A percentile compares a stretch with the other conserved stretches of the same genome.
Conservation (phyloP, 495 filamentous ascomycete species). For the Talaromyces adpressus region DNA sequence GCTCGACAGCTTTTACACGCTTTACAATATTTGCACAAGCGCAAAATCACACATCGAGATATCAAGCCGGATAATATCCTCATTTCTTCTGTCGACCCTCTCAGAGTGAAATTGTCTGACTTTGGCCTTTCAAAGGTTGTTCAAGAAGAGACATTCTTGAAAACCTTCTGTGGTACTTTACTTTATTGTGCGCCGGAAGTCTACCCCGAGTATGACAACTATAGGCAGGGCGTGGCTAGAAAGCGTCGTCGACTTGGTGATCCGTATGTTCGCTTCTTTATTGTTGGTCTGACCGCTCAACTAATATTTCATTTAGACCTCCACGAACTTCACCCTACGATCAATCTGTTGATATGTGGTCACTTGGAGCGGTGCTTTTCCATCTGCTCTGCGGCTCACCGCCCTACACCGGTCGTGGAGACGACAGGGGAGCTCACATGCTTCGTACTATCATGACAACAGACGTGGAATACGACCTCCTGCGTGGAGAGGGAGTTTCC, state of each 20-base stretch:
- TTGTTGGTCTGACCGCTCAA: constrained; percentile 14
- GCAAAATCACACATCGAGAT: constrained; percentile 89
- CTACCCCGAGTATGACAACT: constrained; percentile 70
- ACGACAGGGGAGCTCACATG: constrained; percentile 53
- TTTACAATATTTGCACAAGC: constrained; percentile 77
- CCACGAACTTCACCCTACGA: constrained; percentile 59
- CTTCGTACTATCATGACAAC: constrained; percentile 77
- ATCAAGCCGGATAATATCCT: constrained; percentile 98
- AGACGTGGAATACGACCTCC: constrained; percentile 52
- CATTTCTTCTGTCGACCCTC: constrained; percentile 61
- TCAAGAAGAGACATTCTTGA: constrained; percentile 81
- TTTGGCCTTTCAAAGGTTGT: constrained; percentile 94
- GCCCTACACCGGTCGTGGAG: constrained; percentile 64
- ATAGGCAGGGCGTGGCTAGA: constrained; percentile 31
- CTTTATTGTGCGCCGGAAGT: constrained; percentile 96
- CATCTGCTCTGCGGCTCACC: constrained; percentile 67
- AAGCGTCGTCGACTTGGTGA: constrained; percentile 48
- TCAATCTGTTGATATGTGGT: constrained; percentile 92
- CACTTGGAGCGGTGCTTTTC: constrained; percentile 83
- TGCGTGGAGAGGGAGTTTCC: constrained; percentile 51
- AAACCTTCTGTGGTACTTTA: constrained; percentile 93
- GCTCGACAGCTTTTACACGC: constrained; percentile 72
- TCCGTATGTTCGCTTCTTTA: constrained; percentile 25
- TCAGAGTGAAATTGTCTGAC: constrained; percentile 85
- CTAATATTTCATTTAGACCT: constrained; percentile 16